Conservation (phyloP, 2,329 filamentous ascomycete species). For the Xylogone sp. region DNA sequence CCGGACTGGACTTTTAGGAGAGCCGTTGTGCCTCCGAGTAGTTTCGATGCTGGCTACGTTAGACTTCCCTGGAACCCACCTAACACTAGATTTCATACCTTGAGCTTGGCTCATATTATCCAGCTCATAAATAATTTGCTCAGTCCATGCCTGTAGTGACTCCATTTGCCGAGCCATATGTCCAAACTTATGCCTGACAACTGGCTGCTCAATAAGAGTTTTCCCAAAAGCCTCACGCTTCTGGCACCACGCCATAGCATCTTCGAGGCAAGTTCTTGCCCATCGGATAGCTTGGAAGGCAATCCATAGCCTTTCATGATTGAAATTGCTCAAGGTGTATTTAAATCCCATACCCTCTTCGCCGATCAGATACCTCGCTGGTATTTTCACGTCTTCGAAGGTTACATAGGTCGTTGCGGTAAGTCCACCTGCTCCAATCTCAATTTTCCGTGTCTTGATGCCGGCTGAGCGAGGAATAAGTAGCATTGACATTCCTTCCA, state of each 20-base stretch:
- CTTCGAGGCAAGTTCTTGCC: slow-evolving; percentile 48
- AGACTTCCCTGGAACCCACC: too few species aligned
- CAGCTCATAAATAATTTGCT: slow-evolving; percentile 45
- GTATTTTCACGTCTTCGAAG: slow-evolving; percentile 50
- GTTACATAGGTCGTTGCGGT: slow-evolving; percentile 50
- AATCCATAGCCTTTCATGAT: slow-evolving; percentile 54
- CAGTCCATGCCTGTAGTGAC: slow-evolving; percentile 54
- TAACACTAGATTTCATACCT: too few species aligned
- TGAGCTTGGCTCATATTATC: slow-evolving; percentile 12
- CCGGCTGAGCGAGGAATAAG: slow-evolving; percentile 68
- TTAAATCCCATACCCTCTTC: slow-evolving; percentile 50
- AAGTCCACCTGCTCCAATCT: slow-evolving; percentile 60
- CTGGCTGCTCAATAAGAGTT: slow-evolving; percentile 50
- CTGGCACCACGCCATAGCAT: slow-evolving; percentile 44
- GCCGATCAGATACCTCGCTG: slow-evolving; percentile 46
- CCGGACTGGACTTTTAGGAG: slow-evolving; percentile 12
- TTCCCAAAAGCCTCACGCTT: slow-evolving; percentile 53
- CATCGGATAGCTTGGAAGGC: slow-evolving; percentile 51
- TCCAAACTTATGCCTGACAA: slow-evolving; percentile 56
- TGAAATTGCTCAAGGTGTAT: slow-evolving; percentile 55
- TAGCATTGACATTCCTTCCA: slow-evolving; percentile 66
- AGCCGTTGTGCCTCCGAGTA: slow-evolving; percentile 8
- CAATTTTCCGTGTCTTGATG: slow-evolving; percentile 47
- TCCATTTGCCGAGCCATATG: slow-evolving; percentile 54
- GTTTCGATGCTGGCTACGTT: slow-evolving; percentile 27